Evolutionary conservation across 139 green algal genomes (phyloP), one percentile per base, ranked within the genome.

Genomic region (Volvox reticuliferus): DNA sequence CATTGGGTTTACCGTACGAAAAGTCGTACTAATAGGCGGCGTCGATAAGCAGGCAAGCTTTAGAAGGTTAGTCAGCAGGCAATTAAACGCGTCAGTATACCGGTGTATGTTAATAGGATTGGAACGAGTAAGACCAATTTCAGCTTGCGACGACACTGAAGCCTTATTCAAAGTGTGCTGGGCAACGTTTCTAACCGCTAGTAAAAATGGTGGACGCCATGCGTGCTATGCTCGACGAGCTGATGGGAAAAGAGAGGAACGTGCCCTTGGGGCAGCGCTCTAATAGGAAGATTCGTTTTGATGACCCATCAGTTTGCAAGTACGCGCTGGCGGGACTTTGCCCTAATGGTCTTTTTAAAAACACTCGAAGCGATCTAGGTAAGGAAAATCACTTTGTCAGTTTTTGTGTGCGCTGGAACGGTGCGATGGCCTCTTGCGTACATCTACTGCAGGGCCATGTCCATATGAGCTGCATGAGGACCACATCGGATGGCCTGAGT

Each of bases 331-430:
- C 93, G 0, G 96, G 95, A 14, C 88, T 98, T 3, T 98, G 97
- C 90, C 97, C 97, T 24, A 96, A 97, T 65, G 93, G 91, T 28
- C 89, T 98, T 16, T 99, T 99, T 88, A 96, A 95, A 30, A 99
- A 99, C 90, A 99, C 97, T 2, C 96, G 95, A 83, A 97, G 94
- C 84, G 95, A 98, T 80, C 79, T 99, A 77, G 97, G 96, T 97
- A 81, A 81, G 76, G 44, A 55, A 14, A 55, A 55, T 9, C 9
- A 55, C 9, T 55, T 55, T 9, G 44, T 5, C 9, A 55, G 44
- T 14, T 55, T 55, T 55, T 9, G n/a, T n/a, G n/a, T n/a, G 44
- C 44, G 9, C 5, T 55, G 44, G 44, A 5, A 14, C 9, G 44
- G 44, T 55, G 44, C 44, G 44, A 55, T 55, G 5, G 44, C 9